Conservation (phyloP, 208 protist genomes). For the Crithidia expoeki region DNA sequence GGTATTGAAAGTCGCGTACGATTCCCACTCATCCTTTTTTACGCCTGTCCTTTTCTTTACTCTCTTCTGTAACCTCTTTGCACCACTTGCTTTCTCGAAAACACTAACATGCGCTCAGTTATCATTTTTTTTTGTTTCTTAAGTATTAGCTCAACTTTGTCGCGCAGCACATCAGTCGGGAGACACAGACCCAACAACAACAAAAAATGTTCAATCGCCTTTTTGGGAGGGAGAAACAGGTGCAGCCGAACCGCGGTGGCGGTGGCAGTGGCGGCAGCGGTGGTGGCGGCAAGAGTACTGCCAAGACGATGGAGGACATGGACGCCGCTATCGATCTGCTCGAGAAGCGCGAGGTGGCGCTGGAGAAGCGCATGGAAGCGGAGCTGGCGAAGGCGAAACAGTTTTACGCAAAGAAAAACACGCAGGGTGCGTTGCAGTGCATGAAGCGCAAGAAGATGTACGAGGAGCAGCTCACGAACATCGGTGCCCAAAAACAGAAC, state of each 20-base stretch:
- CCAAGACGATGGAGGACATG: constrained; percentile 72
- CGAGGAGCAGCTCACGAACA: constrained; percentile 79
- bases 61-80: too few relatives aligned
- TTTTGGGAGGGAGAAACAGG: constrained; percentile 75
- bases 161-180: too few relatives aligned
- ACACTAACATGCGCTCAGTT: not conserved
- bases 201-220: constrained; percentile 72
- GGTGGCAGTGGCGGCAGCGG: constrained; percentile 19
- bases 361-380: constrained; percentile 88
- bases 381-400: constrained; percentile 85
- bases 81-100: too few relatives aligned
- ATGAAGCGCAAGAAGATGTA: constrained; percentile 94
- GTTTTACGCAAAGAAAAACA: constrained; percentile 88
- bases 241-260: constrained; percentile 35
- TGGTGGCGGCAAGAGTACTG: constrained; percentile 29
- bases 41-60: too few relatives aligned
- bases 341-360: constrained; percentile 82
- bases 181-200: too few relatives aligned
- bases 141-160: too few relatives aligned
- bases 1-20: too few relatives aligned
- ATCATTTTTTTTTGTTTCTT: constrained; percentile 21
- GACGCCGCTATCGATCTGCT: constrained; percentile 79
- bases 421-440: constrained; percentile 78
- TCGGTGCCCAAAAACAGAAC: constrained; percentile 77
- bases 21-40: too few relatives aligned